Evolutionary conservation across 495 filamentous ascomycete genomes (phyloP).

Genomic region (Halenospora varia): DNA sequence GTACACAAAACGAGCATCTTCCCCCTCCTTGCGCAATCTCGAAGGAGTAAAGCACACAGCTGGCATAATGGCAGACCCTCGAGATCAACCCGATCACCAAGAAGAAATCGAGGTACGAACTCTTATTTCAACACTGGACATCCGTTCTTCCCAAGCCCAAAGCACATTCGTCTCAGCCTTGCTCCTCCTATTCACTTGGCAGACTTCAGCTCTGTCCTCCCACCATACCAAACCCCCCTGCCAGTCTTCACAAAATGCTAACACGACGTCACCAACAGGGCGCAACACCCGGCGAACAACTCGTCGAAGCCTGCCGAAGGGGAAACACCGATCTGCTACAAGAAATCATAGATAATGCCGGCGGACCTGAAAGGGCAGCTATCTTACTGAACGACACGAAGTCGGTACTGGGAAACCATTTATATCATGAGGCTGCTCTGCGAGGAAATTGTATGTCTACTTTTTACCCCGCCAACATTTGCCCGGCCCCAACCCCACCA

Average conservation of each 20-base stretch:
- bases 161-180: not conserved
- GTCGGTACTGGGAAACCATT: conserved; percentile 79
- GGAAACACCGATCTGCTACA: conserved; percentile 83
- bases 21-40: no score
- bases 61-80: conserved; percentile 36
- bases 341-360: conserved; percentile 46
- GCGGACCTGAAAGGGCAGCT: conserved; percentile 43
- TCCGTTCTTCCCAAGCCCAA: conserved; percentile 1
- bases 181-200: not conserved
- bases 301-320: conserved; percentile 90
- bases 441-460: conserved; percentile 77
- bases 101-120: conserved; percentile 39
- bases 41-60: not conserved
- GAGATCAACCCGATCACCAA: conserved; percentile 27
- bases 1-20: no score
- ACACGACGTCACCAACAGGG: no score
- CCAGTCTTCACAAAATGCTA: no score
- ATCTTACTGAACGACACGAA: conserved; percentile 76
- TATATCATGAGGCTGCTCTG: conserved; percentile 82
- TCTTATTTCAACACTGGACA: no score
- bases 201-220: conserved; percentile 1
- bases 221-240: no score
- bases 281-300: conserved; percentile 75
- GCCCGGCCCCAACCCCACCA: not conserved
- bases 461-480: not conserved